Base-by-base conservation (phyloP, 495 filamentous ascomycete species). In the Oidiodendron maius region DNA sequence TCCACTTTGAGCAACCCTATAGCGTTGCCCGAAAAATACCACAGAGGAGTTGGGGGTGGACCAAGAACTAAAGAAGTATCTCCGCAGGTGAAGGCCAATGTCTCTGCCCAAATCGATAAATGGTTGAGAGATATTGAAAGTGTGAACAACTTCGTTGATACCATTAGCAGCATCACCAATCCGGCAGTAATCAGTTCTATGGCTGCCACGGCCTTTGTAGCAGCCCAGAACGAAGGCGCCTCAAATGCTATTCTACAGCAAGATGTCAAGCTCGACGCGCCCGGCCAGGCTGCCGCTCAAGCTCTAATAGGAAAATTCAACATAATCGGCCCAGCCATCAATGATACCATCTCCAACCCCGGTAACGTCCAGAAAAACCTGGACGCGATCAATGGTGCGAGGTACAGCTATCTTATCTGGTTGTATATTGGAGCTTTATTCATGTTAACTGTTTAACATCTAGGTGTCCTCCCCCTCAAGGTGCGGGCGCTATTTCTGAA, bases 261-360 rank as follows among this genome's bases (percentile, higher is more conserved):
- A 46, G 43, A 46, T 35, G 43, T 35, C 24, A 46, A 13, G 1
- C 43, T 46, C 28, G 43, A 46, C 24, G 43, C 43, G 8, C 21
- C 26, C 24, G 43, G 43, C 43, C 24, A 34, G 15, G 43, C 26
- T n/a, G 43, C 26, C 24, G 43, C 43, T 25, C n/a, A 46, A 18
- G 43, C 25, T n/a, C 43, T 46, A 35, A 21, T 46, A 46, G 24
- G 24, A 46, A 4, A 46, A 46, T 46, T 46, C 43, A 35, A 18
- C 11, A 46, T 46, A 46, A 35, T 46, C 10, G 43, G 43, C 43
- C 43, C 43, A 46, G 43, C 43, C 26, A 46, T 46, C 26, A 46
- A 46, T 20, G 43, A 46, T 21, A 46, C 43, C 1, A 46, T 46
- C 43, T 46, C 15, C 43, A 46, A 46, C 43, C 43, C 43, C 26